phyloP scores from a whole-genome alignment of 495 filamentous ascomycete species.

The Penicillium chermesinum region DNA sequence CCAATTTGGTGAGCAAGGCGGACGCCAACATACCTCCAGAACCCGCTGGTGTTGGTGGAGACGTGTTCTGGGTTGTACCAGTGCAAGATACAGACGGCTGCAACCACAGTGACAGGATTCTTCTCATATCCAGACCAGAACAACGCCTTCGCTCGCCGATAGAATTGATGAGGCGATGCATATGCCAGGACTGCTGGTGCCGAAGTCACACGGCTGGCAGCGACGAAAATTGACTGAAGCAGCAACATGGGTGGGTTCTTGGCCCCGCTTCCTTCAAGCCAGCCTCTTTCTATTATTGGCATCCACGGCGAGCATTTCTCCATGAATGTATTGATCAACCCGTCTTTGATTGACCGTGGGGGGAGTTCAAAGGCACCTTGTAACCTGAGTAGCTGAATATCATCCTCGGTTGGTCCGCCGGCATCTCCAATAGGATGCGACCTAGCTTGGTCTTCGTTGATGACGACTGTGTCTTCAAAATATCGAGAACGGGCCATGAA shows the following conservation, averaged over 20 bases:
- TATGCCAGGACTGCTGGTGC: constrained; percentile 21
- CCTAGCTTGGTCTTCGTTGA: constrained; percentile 15
- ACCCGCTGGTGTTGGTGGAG: constrained; percentile 24
- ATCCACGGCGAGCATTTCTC: constrained; percentile 24
- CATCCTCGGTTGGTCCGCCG: constrained; percentile 20
- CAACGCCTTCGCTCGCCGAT: constrained; percentile 22
- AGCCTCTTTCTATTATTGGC: constrained; percentile 23
- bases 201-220: constrained; percentile 21
- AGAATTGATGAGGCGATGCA: constrained; percentile 22
- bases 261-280: constrained; percentile 17
- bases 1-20: constrained; percentile 25
- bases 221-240: constrained; percentile 22
- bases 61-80: constrained; percentile 27
- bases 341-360: constrained; percentile 18
- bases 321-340: constrained; percentile 25
- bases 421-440: constrained; percentile 13
- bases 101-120: constrained; percentile 22
- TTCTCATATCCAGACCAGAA: constrained; percentile 26
- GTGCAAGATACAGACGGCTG: constrained; percentile 23
- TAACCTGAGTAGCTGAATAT: constrained; percentile 19
- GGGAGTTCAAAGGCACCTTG: constrained; percentile 24
- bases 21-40: constrained; percentile 25
- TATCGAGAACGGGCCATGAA: constrained; percentile 24
- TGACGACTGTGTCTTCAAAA: constrained; percentile 19
- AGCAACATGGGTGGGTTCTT: constrained; percentile 20